Evolutionary conservation across 164 flowering plant genomes (phyloP).

Genomic region (Cinnamomum micranthum): DNA sequence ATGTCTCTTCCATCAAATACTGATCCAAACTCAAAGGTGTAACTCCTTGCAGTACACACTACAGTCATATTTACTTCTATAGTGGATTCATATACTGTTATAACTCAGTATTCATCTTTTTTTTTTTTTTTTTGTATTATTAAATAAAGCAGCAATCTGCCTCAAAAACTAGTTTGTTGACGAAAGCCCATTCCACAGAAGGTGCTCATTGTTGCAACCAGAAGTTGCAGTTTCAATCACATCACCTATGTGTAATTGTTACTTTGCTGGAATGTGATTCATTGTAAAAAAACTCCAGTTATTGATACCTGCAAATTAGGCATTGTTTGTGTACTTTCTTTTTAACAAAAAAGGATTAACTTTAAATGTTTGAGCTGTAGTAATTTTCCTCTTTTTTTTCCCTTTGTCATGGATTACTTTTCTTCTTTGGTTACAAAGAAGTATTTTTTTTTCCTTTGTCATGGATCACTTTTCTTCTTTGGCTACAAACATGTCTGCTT

Average conservation of each 20-base stretch:
- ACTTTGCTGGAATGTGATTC: not conserved
- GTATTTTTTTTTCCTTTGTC: not conserved
- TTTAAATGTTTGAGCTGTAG: too few species aligned
- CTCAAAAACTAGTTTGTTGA: not conserved
- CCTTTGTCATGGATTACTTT: not conserved
- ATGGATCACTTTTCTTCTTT: not conserved
- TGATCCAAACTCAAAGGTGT: conserved; percentile 11
- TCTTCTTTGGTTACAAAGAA: not conserved
- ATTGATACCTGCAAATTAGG: not conserved
- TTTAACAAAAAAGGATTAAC: not conserved
- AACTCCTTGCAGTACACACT: not conserved
- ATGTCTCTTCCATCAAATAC: conserved; percentile 3
- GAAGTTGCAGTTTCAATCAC: too few species aligned
- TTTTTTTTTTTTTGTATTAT: not conserved
- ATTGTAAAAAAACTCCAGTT: not conserved
- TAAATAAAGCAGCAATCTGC: not conserved
- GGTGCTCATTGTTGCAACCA: not conserved
- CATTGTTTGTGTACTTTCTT: not conserved
- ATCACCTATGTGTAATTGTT: not conserved
- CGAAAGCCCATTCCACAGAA: too few species aligned
- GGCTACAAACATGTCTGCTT: not conserved
- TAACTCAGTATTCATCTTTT: not conserved
- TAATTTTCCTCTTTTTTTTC: not conserved
- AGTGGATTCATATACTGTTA: not conserved
- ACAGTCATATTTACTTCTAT: too few species aligned